These are phyloP conservation scores for Helminthosporium solani DNA, from an alignment of 2,329 filamentous ascomycete species.

Conservation along the genomic window DNA sequence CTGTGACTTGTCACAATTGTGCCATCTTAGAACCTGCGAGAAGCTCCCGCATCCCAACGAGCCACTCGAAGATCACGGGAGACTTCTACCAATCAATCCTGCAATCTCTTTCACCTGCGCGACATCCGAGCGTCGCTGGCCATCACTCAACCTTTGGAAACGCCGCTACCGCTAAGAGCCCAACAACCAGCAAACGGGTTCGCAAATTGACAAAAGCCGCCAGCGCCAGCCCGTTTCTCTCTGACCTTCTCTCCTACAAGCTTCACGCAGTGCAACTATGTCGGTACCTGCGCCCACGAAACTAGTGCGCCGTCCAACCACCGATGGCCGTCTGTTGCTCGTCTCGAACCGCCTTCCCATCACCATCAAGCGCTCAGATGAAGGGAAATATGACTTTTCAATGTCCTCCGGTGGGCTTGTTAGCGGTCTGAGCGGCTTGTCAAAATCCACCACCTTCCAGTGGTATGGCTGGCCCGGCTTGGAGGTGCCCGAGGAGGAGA, in stretches of 20 bases:
- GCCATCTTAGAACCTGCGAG: slow-evolving; percentile 23
- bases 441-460: slow-evolving; percentile 90
- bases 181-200: too few relatives aligned
- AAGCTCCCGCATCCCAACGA: slow-evolving; percentile 22
- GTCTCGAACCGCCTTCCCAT: slow-evolving; percentile 95
- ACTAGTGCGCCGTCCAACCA: slow-evolving; percentile 23
- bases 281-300: slow-evolving; percentile 33
- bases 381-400: slow-evolving; percentile 88
- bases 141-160: neutral
- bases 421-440: slow-evolving; percentile 85
- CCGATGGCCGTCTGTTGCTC: slow-evolving; percentile 65
- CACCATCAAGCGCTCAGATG: slow-evolving; percentile 90
- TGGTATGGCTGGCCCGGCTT: slow-evolving; percentile 99
- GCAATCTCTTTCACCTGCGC: neutral
- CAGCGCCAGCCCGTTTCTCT: neutral
- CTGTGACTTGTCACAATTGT: slow-evolving; percentile 18
- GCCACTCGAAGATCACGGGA: slow-evolving; percentile 13
- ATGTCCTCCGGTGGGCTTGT: slow-evolving; percentile 97
- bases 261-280: slow-evolving; percentile 17
- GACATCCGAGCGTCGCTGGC: neutral
- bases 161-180: neutral
- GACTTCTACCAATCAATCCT: neutral
- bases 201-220: too few relatives aligned
- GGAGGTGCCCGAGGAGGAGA: slow-evolving; percentile 84
- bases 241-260: neutral